Evolutionary conservation across 176 grass and related monocot species (phyloP), one percentile per base, ranked within the genome.

Genomic region (Eragrostis nindensis): DNA sequence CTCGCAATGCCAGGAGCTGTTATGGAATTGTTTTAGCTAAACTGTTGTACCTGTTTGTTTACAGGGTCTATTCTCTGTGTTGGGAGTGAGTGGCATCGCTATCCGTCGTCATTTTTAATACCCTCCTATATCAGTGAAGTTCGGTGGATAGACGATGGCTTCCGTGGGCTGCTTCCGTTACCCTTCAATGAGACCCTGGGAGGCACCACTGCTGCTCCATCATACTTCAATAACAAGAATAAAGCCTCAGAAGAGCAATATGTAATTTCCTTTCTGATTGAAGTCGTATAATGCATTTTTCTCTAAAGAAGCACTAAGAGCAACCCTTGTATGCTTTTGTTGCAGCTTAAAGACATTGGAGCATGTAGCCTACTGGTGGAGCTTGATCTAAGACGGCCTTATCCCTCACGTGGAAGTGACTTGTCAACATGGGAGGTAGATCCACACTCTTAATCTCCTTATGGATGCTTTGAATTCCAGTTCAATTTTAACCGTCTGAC

Each of bases 1-100:
- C 15, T 66, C 15, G 16, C 64, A 73, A 73, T 41, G 79, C 18
- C 46, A 7, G 9, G 48, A 13, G 26, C 9, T 49, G 11, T 46
- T 22, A 64, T 71, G n/a, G 22, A 44, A 47, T 62, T 56, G 6
- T 65, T 59, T 48, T 63, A 29, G 46, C 67, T 71, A 32, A 85
- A 61, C 64, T 62, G 11, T 10, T 67, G 39, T 45, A 19, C 64
- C 2, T 78, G 22, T 73, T 70, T 86, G n/a, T 84, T 79, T 69
- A 32, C 72, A 99, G 96, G 85, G 2, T 86, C 96, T 69, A n/a
- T 85, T 65, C 81, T 99, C 11, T 99, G 96, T 62, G 80, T 95
- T 71, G 96, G 96, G 68, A 93, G 92, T 81, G 96, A 99, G 56
- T 99, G 96, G 96, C 96, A 99, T 71, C 88, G 96, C 11, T 99